A percentile compares a stretch with the other conserved stretches of the same genome.
Conservation (phyloP, 2,329 filamentous ascomycete genomes). For the Arthrobotrys conoides region DNA sequence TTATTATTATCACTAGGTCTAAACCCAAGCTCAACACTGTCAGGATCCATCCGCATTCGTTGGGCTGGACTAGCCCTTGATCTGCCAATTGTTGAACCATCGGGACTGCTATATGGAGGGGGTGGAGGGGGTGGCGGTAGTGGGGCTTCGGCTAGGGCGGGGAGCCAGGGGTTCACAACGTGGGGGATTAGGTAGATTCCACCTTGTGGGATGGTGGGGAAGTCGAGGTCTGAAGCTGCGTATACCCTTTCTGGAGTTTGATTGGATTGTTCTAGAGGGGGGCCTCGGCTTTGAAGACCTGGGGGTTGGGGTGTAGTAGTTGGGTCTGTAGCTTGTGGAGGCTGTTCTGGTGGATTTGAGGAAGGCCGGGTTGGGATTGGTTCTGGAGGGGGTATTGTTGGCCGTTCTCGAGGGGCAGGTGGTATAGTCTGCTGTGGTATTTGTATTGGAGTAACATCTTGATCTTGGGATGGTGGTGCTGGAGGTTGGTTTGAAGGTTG, state of each 20-base stretch:
- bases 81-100: neutral
- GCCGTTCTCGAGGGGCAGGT: too few species aligned
- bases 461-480: too few species aligned
- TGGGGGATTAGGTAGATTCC: slow-evolving; percentile 14
- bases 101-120: slow-evolving; percentile 27
- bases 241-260: neutral
- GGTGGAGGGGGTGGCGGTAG: slow-evolving; percentile 8
- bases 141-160: neutral
- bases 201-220: neutral
- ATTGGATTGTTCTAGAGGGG: neutral
- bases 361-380: too few species aligned
- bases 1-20: neutral
- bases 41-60: neutral
- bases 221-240: slow-evolving; percentile 3
- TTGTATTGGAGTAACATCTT: too few species aligned
- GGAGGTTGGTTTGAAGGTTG: too few species aligned
- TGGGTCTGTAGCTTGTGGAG: too few species aligned
- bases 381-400: too few species aligned
- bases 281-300: neutral
- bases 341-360: too few species aligned
- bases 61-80: neutral
- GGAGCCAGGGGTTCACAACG: neutral
- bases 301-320: too few species aligned
- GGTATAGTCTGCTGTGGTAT: too few species aligned
- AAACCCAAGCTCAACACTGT: neutral